Base-by-base conservation (phyloP, 345 rosid genomes). In the Populus ilicifolia region DNA sequence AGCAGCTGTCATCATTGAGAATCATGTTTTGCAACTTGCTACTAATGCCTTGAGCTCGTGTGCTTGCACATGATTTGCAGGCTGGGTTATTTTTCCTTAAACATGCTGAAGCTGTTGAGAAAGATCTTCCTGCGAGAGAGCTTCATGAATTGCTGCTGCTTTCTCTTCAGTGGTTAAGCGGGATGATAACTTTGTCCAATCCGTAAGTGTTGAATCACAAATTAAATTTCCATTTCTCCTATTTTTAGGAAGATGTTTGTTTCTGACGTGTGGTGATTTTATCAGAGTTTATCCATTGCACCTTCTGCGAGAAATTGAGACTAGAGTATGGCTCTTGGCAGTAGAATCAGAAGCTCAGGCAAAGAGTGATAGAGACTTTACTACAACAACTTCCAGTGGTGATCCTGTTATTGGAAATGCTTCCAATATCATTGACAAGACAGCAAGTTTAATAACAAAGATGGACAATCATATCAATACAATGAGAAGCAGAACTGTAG, bases 81-180 rank as follows among this genome's bases (percentile, higher is more conserved):
- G 99, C 98, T 73, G 98, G 97, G 64, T 81, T 86, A 69, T 96
- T 96, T 87, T 93, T 93, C 85, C 99, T 96, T 78, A 92, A 87
- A 86, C 97, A 93, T 79, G 97, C 98, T 33, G 98, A 96, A 87
- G 89, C 86, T 46, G 86, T 88, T 87, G 99, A 96, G 90, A 96
- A 96, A 84, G 97, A 93, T 84, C 94, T 96, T 77, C 96, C 99
- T 59, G 90, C 95, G 36, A 92, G 84, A 79, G 98, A 93, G 89
- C 97, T 93, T 80, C 91, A 85, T 84, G 97, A 93, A 85, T 81
- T 96, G 80, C 84, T 96, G 86, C 87, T 96, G 72, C 94, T 93
- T 78, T 87, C 99, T 72, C 94, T 96, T 75, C 97, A 93, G 74
- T 96, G 98, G 99, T 87, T 96, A 80, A 91, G 97, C 82, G 99